These are phyloP conservation scores for Soucietia sequanensis DNA, from an alignment of 805 yeast genomes.

Conservation along the genomic window DNA sequence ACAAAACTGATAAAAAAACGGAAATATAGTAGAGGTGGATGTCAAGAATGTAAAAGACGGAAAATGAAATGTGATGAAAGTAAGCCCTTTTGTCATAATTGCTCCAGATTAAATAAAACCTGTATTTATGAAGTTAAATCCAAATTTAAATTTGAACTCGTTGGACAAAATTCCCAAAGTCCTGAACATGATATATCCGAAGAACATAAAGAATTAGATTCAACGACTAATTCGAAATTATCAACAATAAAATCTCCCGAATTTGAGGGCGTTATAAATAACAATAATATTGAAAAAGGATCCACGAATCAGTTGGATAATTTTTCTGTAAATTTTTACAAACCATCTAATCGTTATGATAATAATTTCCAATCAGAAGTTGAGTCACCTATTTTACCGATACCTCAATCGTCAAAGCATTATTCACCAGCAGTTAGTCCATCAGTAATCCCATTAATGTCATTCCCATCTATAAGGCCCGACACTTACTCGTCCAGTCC, in stretches of 20 bases:
- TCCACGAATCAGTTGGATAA: no score
- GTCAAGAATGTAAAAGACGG: conserved; percentile 43
- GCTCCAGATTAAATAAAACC: conserved; percentile 30
- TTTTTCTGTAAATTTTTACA: no score
- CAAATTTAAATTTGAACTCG: conserved; percentile 11
- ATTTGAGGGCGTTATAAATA: no score
- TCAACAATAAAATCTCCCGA: no score
- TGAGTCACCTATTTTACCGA: not conserved
- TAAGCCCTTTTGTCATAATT: conserved; percentile 35
- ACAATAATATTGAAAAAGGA: no score
- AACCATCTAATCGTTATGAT: no score
- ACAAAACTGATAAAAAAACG: conserved; percentile 39
- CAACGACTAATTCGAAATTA: no score
- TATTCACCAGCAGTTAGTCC: not conserved
- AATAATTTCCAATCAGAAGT: no score
- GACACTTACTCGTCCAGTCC: no score
- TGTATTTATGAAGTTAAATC: conserved; percentile 25
- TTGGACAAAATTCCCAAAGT: not conserved
- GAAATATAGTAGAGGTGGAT: conserved; percentile 40
- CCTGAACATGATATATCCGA: not conserved
- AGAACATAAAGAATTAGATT: no score
- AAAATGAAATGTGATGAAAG: conserved; percentile 45
- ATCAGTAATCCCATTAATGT: not conserved
- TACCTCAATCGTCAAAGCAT: not conserved
- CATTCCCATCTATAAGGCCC: not conserved